A percentile compares a stretch with the other conserved stretches of the same genome.
Evolutionary conservation across 2,329 filamentous ascomycete genomes (phyloP).

Genomic region (Paraconiothyrium sp.): DNA sequence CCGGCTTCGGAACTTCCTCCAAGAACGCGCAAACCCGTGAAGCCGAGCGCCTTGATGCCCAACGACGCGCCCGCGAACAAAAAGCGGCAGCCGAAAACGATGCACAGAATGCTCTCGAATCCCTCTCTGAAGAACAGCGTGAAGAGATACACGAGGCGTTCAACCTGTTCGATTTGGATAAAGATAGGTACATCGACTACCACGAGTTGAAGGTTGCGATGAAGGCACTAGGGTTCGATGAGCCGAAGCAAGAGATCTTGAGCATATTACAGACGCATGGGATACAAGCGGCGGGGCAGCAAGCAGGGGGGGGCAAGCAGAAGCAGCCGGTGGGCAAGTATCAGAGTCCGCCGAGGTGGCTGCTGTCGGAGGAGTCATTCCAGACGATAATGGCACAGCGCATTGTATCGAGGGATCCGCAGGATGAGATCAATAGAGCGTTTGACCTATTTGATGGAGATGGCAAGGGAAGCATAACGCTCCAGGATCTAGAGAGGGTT

Average conservation of each 20-base stretch:
- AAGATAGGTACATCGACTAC: slow-evolving; percentile 93
- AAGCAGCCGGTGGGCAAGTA: slow-evolving; percentile 30
- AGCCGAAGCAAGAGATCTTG: slow-evolving; percentile 86
- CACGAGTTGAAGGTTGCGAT: slow-evolving; percentile 98
- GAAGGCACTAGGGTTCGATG: slow-evolving; percentile 92
- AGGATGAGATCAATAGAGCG: slow-evolving; percentile 89
- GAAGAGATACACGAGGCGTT: slow-evolving; percentile 98
- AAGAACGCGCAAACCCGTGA: slow-evolving; percentile 42
- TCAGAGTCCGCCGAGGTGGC: slow-evolving; percentile 62
- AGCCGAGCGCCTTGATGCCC: slow-evolving; percentile 47
- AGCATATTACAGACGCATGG: slow-evolving; percentile 83
- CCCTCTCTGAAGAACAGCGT: slow-evolving; percentile 84
- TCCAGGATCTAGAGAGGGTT: slow-evolving; percentile 87
- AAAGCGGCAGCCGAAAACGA: slow-evolving; percentile 54
- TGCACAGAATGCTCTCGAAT: slow-evolving; percentile 60
- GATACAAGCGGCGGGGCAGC: slow-evolving; percentile 22
- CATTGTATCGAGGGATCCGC: slow-evolving; percentile 83
- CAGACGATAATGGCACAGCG: slow-evolving; percentile 78
- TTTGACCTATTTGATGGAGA: slow-evolving; percentile 95
- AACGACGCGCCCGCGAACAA: slow-evolving; percentile 52
- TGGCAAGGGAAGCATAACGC: slow-evolving; percentile 87
- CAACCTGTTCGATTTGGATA: slow-evolving; percentile 94
- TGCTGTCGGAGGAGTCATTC: slow-evolving; percentile 77
- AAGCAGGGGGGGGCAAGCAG: slow-evolving; percentile 15
- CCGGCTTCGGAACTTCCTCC: slow-evolving; percentile 54